Evolutionary conservation across 495 filamentous ascomycete species (phyloP).

Genomic region (Cryomyces minteri): DNA sequence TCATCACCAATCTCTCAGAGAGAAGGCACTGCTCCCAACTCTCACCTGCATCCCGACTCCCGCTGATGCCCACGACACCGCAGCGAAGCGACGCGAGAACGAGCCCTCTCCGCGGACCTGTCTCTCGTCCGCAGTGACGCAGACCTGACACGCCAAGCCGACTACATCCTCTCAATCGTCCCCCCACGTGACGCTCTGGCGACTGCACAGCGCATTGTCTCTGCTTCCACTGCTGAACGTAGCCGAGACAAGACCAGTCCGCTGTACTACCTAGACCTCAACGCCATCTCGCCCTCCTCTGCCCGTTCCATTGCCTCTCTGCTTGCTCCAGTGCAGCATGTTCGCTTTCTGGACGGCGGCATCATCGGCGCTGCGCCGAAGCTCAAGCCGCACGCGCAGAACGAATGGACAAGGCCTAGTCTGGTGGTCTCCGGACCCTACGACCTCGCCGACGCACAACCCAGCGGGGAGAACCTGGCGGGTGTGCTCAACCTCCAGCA

Average conservation of each 20-base stretch:
- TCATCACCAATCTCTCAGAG: no score
- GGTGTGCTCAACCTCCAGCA: no score
- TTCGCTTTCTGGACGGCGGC: no score
- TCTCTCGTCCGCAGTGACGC: conserved; percentile 35
- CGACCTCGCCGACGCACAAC: no score
- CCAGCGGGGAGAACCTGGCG: no score
- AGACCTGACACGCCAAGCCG: conserved; percentile 33
- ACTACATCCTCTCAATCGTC: conserved; percentile 57
- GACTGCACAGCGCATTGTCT: conserved; percentile 42
- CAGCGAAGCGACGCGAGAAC: conserved; percentile 33
- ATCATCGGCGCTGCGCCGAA: no score
- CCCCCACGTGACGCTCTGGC: conserved; percentile 46
- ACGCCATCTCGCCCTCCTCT: conserved; percentile 43
- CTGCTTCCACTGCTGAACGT: conserved; percentile 19
- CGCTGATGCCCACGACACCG: background rate
- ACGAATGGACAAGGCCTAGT: no score
- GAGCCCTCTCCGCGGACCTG: conserved; percentile 31
- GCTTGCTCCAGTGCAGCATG: no score
- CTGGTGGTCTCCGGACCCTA: no score
- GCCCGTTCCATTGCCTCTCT: no score
- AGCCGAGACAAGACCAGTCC: conserved; percentile 12
- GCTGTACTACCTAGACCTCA: conserved; percentile 53
- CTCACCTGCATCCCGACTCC: background rate
- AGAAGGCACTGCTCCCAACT: no score
- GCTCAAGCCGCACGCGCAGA: no score